Conservation (phyloP, 352 stramenopile species). For the Peronospora belbahrii region DNA sequence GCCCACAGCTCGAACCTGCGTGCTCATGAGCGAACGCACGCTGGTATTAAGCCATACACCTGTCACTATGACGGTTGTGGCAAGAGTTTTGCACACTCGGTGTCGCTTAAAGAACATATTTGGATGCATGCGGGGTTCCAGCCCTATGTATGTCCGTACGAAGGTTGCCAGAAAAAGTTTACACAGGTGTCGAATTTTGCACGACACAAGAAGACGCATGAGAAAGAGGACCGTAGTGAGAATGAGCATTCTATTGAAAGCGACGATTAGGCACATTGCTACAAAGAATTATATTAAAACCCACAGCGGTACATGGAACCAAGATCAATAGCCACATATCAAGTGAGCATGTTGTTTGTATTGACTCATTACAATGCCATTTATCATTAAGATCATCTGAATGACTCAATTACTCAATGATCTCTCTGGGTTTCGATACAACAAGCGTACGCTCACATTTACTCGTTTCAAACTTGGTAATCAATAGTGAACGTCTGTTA, state of each 20-base stretch:
- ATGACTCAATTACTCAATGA: slow-evolving; percentile 16
- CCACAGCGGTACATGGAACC: slow-evolving; percentile 1
- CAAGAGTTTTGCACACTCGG: slow-evolving; percentile 87
- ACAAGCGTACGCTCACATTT: slow-evolving; percentile 47
- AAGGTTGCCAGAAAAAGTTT: slow-evolving; percentile 87
- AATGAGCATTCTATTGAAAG: slow-evolving; percentile 44
- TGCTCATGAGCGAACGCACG: slow-evolving; percentile 88
- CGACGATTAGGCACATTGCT: slow-evolving; percentile 24
- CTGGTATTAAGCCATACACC: slow-evolving; percentile 85
- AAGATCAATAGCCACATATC: neutral
- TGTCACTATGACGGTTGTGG: slow-evolving; percentile 86
- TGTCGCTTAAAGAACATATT: slow-evolving; percentile 89
- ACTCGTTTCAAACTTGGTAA: slow-evolving; percentile 42
- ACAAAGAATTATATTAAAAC: neutral
- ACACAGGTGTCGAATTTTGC: slow-evolving; percentile 85
- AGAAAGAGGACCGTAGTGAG: slow-evolving; percentile 60
- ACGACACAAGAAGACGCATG: slow-evolving; percentile 83
- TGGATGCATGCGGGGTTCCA: slow-evolving; percentile 88
- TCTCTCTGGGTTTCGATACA: slow-evolving; percentile 41
- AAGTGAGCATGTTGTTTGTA: too few species aligned
- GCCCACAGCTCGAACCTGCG: slow-evolving; percentile 86
- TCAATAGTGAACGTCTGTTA: slow-evolving; percentile 41
- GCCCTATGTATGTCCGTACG: slow-evolving; percentile 87
- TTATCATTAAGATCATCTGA: neutral
- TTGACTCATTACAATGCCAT: too few species aligned